Base-by-base conservation (phyloP, 2,329 filamentous ascomycete species). In the Nigrograna mackinnonii region DNA sequence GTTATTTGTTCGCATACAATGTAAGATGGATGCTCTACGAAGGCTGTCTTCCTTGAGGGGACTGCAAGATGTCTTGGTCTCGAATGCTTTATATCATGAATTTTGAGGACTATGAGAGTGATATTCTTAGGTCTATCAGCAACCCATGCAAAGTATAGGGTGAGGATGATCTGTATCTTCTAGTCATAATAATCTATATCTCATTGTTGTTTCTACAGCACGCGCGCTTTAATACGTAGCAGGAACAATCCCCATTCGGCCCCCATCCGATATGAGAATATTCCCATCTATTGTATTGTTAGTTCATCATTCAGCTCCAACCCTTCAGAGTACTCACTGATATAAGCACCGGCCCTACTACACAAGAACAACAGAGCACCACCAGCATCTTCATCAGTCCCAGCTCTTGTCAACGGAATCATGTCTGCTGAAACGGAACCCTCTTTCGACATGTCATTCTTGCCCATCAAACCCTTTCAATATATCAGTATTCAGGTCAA, bases 181-280 rank as follows among this genome's bases (percentile, higher is more conserved):
- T n/a, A n/a, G n/a, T n/a, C n/a, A n/a, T n/a, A n/a, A n/a, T n/a
- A n/a, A n/a, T n/a, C n/a, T n/a, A n/a, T n/a, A n/a, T n/a, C n/a
- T n/a, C n/a, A n/a, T n/a, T n/a, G n/a, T n/a, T n/a, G n/a, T n/a
- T n/a, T n/a, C n/a, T n/a, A n/a, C n/a, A n/a, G n/a, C n/a, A n/a
- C n/a, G n/a, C n/a, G n/a, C n/a, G n/a, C n/a, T n/a, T 31, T 44
- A 49, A 22, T 35, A 49, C 7, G 46, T 49, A 13, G 31, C 46
- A 19, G 46, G 43, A 3, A 49, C 46, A 21, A 46, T 46, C 18
- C 37, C 36, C 35, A 41, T 36, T 19, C 46, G 14, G 16, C 39
- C 46, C 32, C 46, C 46, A 42, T 49, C 43, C 12, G 46, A 49
- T 7, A 46, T 49, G 9, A 49, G 31, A 4, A 49, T 41, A 35